phyloP scores from a whole-genome alignment of 1,284 basidiomycete species.

The Pseudozyma tsukubaensis region DNA sequence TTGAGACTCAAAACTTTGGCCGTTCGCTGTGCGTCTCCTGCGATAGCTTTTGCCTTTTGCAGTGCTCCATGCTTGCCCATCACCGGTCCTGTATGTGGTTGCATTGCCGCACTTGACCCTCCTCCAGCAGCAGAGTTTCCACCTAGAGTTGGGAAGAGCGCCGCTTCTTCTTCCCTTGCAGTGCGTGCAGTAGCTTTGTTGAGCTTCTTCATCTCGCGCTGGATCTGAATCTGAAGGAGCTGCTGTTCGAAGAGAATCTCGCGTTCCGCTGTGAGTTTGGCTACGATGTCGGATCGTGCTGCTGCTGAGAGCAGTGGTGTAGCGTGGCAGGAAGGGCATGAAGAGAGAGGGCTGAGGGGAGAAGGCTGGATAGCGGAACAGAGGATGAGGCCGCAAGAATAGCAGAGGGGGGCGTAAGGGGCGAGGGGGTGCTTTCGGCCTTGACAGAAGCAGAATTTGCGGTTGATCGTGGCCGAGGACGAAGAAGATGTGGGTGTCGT shows the following conservation, averaged over 20 bases:
- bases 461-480: neutral
- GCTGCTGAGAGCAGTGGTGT: slow-evolving; percentile 30
- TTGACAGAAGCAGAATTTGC: slow-evolving; percentile 51
- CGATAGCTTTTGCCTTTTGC: slow-evolving; percentile 41
- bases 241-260: slow-evolving; percentile 45
- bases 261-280: slow-evolving; percentile 36
- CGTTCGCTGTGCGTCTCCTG: slow-evolving; percentile 43
- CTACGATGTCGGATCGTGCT: slow-evolving; percentile 34
- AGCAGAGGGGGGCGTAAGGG: slow-evolving; percentile 47
- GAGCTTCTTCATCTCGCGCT: slow-evolving; percentile 38
- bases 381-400: slow-evolving; percentile 41
- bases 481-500: neutral
- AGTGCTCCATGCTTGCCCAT: slow-evolving; percentile 48
- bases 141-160: slow-evolving; percentile 41
- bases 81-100: slow-evolving; percentile 9
- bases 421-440: slow-evolving; percentile 36
- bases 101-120: neutral
- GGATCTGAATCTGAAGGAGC: slow-evolving; percentile 34
- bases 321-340: slow-evolving; percentile 37
- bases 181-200: slow-evolving; percentile 22
- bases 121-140: neutral
- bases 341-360: slow-evolving; percentile 31
- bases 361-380: slow-evolving; percentile 41
- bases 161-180: slow-evolving; percentile 27
- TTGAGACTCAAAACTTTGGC: slow-evolving; percentile 50